phyloP scores from a whole-genome alignment of 805 yeast genomes.

The Starmerella asiatica region DNA sequence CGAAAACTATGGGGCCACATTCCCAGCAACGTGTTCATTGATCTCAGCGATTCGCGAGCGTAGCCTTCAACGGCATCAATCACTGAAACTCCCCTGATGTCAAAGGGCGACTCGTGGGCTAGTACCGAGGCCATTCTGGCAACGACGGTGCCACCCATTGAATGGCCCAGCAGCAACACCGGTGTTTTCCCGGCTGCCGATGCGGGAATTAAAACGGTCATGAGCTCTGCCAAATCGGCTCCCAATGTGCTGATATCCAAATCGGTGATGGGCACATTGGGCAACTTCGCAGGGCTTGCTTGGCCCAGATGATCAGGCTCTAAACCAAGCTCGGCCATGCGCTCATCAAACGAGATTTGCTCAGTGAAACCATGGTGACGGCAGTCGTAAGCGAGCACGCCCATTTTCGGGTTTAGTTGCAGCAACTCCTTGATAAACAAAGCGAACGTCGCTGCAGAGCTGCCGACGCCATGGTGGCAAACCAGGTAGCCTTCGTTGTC shows the following conservation, averaged over 20 bases:
- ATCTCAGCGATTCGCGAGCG: conserved; percentile 53
- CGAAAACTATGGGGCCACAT: conserved; percentile 52
- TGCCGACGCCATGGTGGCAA: conserved; percentile 93
- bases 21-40: conserved; percentile 54
- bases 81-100: conserved; percentile 55
- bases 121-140: conserved; percentile 35
- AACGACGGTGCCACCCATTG: conserved; percentile 81
- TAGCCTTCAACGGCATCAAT: conserved; percentile 92
- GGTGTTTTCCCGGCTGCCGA: conserved; percentile 11
- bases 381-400: conserved; percentile 59
- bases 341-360: background rate
- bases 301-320: too few relatives aligned
- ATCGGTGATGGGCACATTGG: conserved; percentile 15
- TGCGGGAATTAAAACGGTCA: conserved; percentile 30
- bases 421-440: conserved; percentile 31
- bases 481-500: conserved; percentile 35
- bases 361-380: conserved; percentile 65
- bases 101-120: background rate
- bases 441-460: conserved; percentile 69
- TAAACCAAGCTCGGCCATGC: background rate
- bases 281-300: conserved; percentile 28
- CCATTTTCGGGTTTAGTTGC: conserved; percentile 35
- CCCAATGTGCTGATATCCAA: conserved; percentile 41
- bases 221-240: conserved; percentile 42
- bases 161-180: conserved; percentile 67